Conservation (phyloP, 352 stramenopile genomes). For the Sclerospora graminicola region DNA sequence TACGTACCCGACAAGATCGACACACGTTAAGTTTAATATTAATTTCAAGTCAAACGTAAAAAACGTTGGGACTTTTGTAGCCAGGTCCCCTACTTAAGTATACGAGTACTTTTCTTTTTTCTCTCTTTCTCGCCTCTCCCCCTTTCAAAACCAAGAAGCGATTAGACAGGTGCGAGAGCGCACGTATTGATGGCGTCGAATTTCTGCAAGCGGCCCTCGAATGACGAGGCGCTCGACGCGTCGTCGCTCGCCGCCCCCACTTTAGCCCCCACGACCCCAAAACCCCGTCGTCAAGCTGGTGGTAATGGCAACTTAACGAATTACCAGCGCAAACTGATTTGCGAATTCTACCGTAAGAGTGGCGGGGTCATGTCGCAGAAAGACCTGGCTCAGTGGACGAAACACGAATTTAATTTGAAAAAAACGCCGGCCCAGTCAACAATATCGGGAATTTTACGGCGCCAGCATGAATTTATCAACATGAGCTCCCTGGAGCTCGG, state of each 20-base stretch:
- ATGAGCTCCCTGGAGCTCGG: conserved; percentile 71
- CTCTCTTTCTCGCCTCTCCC: not conserved
- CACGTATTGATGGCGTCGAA: conserved; percentile 2
- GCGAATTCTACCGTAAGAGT: conserved; percentile 74
- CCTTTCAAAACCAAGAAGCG: not conserved
- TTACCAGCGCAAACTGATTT: conserved; percentile 77
- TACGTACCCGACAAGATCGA: too few relatives aligned
- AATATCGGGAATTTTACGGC: conserved; percentile 71
- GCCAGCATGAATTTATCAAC: conserved; percentile 80
- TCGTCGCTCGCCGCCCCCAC: not conserved
- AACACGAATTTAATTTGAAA: conserved; percentile 77
- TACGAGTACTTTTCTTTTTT: not conserved
- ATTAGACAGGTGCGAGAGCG: not conserved
- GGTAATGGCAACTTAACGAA: conserved; percentile 78
- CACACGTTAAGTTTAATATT: too few relatives aligned
- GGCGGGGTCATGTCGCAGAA: conserved; percentile 80
- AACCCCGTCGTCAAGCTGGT: conserved; percentile 6
- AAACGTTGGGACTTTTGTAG: too few relatives aligned
- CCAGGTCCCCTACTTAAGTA: too few relatives aligned
- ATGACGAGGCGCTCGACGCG: not conserved
- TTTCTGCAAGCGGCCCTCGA: conserved; percentile 1
- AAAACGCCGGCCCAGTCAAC: conserved; percentile 78
- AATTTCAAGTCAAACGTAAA: too few relatives aligned
- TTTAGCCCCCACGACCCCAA: conserved; percentile 1
- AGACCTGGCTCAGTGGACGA: conserved; percentile 78